A percentile compares a stretch with the other conserved stretches of the same genome.
Conservation (phyloP, 768 basidiomycete genomes). For the Tricholoma furcatifolium region DNA sequence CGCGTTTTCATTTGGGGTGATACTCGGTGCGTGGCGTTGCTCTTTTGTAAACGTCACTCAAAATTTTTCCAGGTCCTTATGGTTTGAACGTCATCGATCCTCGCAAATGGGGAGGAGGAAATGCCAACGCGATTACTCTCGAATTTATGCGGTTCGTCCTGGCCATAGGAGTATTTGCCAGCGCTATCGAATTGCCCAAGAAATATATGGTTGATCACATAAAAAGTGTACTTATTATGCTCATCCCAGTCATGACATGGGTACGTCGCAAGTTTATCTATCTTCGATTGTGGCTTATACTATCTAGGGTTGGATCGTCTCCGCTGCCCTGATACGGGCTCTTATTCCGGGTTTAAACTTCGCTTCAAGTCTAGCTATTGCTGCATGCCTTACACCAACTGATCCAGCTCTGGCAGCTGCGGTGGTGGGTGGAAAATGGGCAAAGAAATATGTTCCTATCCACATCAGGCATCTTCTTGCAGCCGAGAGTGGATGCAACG, state of each 20-base stretch:
- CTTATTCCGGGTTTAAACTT: constrained; percentile 89
- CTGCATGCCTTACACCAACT: constrained; percentile 93
- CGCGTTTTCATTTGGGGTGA: constrained; percentile 91
- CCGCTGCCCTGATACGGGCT: constrained; percentile 86
- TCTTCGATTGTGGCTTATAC: constrained; percentile 7
- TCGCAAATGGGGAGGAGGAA: constrained; percentile 61
- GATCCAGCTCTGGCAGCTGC: constrained; percentile 95
- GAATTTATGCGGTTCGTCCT: constrained; percentile 91
- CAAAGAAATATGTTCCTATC: constrained; percentile 92
- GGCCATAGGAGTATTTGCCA: constrained; percentile 97
- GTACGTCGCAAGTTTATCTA: constrained; percentile 39
- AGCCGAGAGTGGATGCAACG: constrained; percentile 90
- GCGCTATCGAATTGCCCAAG: constrained; percentile 96
- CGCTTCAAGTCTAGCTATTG: constrained; percentile 85
- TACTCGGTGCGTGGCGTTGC: constrained; percentile 75
- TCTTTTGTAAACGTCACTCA: not conserved
- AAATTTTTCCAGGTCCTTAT: constrained; percentile 62
- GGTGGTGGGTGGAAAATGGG: constrained; percentile 94
- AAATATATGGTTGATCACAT: constrained; percentile 94
- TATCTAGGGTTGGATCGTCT: constrained; percentile 88
- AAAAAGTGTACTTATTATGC: constrained; percentile 82
- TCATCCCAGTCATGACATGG: constrained; percentile 84
- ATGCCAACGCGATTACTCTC: constrained; percentile 77
- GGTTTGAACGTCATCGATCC: constrained; percentile 85
- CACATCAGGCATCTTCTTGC: constrained; percentile 67